phyloP scores from a whole-genome alignment of 1,284 basidiomycete species.

The Trametes pubescens region DNA sequence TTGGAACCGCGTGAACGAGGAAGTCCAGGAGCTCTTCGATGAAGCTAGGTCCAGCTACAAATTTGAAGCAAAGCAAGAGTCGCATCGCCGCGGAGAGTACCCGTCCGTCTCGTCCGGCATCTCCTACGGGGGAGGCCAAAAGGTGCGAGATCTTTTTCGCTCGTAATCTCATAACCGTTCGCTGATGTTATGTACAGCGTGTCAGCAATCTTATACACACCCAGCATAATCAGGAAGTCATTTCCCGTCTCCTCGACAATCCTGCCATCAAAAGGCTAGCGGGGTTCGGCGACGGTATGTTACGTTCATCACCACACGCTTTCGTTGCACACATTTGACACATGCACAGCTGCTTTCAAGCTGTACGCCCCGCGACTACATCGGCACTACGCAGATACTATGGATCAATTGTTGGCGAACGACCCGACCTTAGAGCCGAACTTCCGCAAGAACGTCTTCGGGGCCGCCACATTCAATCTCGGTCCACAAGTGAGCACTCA shows the following conservation, averaged over 20 bases:
- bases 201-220: neutral
- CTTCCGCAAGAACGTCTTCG: neutral
- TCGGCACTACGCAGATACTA: neutral
- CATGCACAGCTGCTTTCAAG: neutral
- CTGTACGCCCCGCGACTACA: neutral
- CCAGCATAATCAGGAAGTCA: neutral
- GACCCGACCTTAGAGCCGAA: neutral
- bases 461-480: neutral
- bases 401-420: neutral
- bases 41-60: neutral
- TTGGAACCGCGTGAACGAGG: neutral
- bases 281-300: neutral
- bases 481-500: neutral
- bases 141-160: too few relatives aligned
- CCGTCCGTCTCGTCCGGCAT: neutral
- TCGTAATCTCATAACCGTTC: too few relatives aligned
- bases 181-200: neutral
- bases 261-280: neutral
- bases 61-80: neutral
- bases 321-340: too few relatives aligned
- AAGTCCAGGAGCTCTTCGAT: neutral
- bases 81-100: conserved; percentile 23
- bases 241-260: neutral
- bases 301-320: too few relatives aligned
- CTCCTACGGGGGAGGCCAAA: conserved; percentile 24